Percentiles rank a stretch among this genome's conserved stretches.
Evolutionary conservation across 495 filamentous ascomycete species (phyloP).

Genomic region (Aspergillus affinis): DNA sequence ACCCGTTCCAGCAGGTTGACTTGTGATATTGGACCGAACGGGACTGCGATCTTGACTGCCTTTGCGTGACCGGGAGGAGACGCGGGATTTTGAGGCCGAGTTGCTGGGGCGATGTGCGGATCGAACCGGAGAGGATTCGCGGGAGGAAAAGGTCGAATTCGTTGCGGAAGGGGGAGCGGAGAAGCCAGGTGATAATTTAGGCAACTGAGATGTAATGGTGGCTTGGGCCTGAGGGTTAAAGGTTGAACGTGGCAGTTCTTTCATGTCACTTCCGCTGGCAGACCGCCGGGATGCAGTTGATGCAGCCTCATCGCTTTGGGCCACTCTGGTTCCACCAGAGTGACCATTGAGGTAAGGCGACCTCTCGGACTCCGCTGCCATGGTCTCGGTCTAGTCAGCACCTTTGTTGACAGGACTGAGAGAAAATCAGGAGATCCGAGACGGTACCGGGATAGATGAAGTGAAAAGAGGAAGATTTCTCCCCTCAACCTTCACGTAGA

Average conservation of each 20-base stretch:
- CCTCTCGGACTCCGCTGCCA: conserved; percentile 49
- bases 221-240: conserved; percentile 31
- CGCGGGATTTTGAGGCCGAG: conserved; percentile 29
- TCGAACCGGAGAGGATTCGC: conserved; percentile 50
- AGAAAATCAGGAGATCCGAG: conserved; percentile 45
- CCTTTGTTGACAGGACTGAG: conserved; percentile 32
- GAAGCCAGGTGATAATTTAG: conserved; percentile 34
- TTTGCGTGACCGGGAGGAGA: conserved; percentile 61
- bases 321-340: conserved; percentile 34
- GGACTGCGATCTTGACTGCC: conserved; percentile 70
- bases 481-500: not conserved
- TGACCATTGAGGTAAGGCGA: conserved; percentile 38
- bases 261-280: conserved; percentile 34
- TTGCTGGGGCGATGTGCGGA: conserved; percentile 35
- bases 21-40: conserved; percentile 48
- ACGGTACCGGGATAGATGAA: conserved; percentile 31
- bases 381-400: conserved; percentile 36
- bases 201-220: conserved; percentile 35
- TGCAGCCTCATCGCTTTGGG: conserved; percentile 31
- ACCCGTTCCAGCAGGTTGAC: conserved; percentile 36
- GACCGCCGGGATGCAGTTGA: conserved; percentile 29
- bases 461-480: conserved; percentile 17
- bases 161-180: conserved; percentile 38
- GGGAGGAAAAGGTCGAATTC: conserved; percentile 49
- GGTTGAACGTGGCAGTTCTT: conserved; percentile 31